Evolutionary conservation across 164 flowering plant genomes (phyloP).

Genomic region (Amborella trichopoda): DNA sequence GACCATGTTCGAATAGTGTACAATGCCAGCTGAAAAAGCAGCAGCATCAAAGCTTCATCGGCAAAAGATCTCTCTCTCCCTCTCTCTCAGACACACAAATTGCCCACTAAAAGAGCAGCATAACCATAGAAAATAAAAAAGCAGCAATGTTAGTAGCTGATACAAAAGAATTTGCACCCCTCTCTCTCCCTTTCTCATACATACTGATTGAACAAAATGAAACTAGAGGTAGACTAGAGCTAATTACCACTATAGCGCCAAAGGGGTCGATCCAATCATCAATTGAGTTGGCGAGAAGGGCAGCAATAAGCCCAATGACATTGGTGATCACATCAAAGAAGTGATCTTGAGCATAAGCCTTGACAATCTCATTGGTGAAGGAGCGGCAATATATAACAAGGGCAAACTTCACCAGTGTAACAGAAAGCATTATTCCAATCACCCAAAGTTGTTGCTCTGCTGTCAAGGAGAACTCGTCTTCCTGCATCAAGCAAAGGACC

Average conservation of each 20-base stretch:
- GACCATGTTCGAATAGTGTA: slow-evolving; percentile 97
- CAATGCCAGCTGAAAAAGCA: slow-evolving; percentile 65
- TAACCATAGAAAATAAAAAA: too few species aligned
- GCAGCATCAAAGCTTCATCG: too few species aligned
- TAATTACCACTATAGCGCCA: slow-evolving; percentile 85
- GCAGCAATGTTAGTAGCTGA: not conserved
- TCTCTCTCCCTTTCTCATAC: too few species aligned
- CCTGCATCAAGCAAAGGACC: too few species aligned
- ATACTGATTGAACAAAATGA: too few species aligned
- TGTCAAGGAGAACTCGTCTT: slow-evolving; percentile 38
- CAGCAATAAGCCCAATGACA: slow-evolving; percentile 71
- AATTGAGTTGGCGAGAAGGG: slow-evolving; percentile 61
- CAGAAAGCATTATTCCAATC: slow-evolving; percentile 70
- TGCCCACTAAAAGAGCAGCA: too few species aligned
- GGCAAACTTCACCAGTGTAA: slow-evolving; percentile 57
- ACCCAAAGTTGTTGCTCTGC: slow-evolving; percentile 67
- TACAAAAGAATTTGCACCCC: not conserved
- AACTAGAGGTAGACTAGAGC: not conserved
- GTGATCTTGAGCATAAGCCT: slow-evolving; percentile 94
- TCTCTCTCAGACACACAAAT: not conserved
- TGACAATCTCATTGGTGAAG: slow-evolving; percentile 81
- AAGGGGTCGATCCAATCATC: slow-evolving; percentile 79
- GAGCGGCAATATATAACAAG: slow-evolving; percentile 63
- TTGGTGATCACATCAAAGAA: slow-evolving; percentile 91
- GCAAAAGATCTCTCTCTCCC: not conserved